Evolutionary conservation across 1,284 basidiomycete species (phyloP).

Genomic region (Ustilago nuda): DNA sequence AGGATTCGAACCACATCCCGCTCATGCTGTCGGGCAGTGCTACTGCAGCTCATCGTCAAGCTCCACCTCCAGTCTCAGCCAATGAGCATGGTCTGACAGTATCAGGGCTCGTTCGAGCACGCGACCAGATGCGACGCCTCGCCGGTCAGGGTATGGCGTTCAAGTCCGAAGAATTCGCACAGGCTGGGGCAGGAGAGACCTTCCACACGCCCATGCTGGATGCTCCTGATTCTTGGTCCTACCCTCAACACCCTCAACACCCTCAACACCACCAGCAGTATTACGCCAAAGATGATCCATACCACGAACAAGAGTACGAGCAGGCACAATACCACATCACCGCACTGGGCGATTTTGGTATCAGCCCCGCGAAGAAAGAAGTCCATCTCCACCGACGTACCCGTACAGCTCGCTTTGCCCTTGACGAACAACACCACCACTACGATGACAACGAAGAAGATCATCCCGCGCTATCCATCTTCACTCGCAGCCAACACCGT

Average conservation of each 20-base stretch:
- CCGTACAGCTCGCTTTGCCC: constrained; percentile 40
- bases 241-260: constrained; percentile 1
- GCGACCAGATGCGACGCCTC: constrained; percentile 41
- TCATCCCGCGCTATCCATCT: constrained; percentile 34
- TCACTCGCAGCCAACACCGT: constrained; percentile 31
- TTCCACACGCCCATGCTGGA: constrained; percentile 42
- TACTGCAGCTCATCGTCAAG: constrained; percentile 3
- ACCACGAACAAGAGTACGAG: background rate
- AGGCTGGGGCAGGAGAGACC: constrained; percentile 16
- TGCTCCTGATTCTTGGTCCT: constrained; percentile 19
- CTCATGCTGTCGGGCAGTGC: constrained; percentile 34
- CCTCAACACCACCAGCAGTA: constrained; percentile 7
- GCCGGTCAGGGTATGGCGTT: constrained; percentile 31
- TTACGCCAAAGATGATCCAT: background rate
- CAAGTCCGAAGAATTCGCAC: constrained; percentile 15
- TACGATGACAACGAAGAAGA: constrained; percentile 14
- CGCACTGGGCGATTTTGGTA: constrained; percentile 34
- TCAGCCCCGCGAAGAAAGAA: constrained; percentile 39
- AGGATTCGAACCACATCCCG: constrained; percentile 21
- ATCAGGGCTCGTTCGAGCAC: constrained; percentile 28
- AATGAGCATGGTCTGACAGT: constrained; percentile 30
- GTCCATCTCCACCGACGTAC: constrained; percentile 35
- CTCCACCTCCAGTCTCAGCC: background rate
- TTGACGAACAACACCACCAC: constrained; percentile 17
- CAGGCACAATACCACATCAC: constrained; percentile 8